Conservation (phyloP, 1,139 yeast species). For the Arxiozyma slooffiae region DNA sequence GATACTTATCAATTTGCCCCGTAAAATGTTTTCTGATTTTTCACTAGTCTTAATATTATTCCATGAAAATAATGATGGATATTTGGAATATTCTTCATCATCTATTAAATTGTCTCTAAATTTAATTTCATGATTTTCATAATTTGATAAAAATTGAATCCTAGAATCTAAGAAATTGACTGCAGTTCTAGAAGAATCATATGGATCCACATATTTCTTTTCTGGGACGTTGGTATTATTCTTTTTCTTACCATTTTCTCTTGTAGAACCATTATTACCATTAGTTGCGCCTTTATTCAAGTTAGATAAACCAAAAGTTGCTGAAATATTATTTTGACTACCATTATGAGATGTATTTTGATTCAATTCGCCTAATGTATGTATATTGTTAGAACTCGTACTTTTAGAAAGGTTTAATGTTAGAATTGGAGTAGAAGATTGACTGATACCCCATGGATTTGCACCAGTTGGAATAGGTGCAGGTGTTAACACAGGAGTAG, state of each 20-base stretch:
- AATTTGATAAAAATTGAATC: conserved; percentile 25
- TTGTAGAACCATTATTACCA: conserved; percentile 1
- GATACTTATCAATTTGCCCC: conserved; percentile 28
- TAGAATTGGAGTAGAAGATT: conserved; percentile 27
- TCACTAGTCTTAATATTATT: conserved; percentile 24
- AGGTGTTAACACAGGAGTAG: conserved; percentile 28
- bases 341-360: conserved; percentile 5
- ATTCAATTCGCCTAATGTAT: conserved; percentile 52
- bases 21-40: conserved; percentile 23
- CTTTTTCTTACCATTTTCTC: conserved; percentile 11
- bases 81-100: conserved; percentile 29
- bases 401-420: conserved; percentile 26
- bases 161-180: conserved; percentile 32
- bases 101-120: conserved; percentile 32
- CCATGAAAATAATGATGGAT: conserved; percentile 40
- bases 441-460: conserved; percentile 30
- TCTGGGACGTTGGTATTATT: conserved; percentile 26
- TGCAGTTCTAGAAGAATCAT: conserved; percentile 30
- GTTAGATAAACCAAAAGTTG: neutral
- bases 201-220: conserved; percentile 26
- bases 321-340: conserved; percentile 3
- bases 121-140: conserved; percentile 27
- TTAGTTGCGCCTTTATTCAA: conserved; percentile 5
- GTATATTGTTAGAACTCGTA: conserved; percentile 55
- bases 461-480: conserved; percentile 30